Evolutionary conservation across 2,329 filamentous ascomycete genomes (phyloP), one percentile per base, ranked within the genome.

Genomic region (Bisporella sp.): DNA sequence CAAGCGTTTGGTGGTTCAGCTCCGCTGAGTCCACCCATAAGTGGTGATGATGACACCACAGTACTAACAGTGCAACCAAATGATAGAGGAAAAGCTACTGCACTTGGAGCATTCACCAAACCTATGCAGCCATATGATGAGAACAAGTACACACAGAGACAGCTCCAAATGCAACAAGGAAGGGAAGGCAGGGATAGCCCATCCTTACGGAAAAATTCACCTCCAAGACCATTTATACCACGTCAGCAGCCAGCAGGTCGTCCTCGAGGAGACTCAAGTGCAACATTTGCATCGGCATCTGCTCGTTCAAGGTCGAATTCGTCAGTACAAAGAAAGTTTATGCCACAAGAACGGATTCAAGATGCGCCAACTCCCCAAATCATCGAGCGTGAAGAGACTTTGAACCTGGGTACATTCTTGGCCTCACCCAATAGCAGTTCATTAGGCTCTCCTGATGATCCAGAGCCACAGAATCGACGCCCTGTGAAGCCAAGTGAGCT

Each of bases 81-180:
- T 55, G 91, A 96, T 59, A 74, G 81, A 44, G 89, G 87, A 47
- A 95, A 93, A 64, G 87, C 88, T 5, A 95, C 89, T 0, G 86
- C 88, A 1, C 73, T 83, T 68, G 81, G 82, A 31, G 72, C 81
- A 0, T 85, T 85, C 66, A 85, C 85, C 57, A 89, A 89, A 63
- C 87, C 90, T 1, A 70, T 73, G 2, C 79, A 85, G 46, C 79
- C 82, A 6, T 96, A 93, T 59, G 89, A 95, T 61, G 91, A 96
- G 62, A 81, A 85, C 21, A 87, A 89, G 62, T 96, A 89, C 61
- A 79, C 87, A 5, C 85, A 95, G 63, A 81, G 89, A 42, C 87
- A 95, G 62, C 72, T 87, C 45, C 87, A 90, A 64, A 79, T 96
- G 65, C 87, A 92, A 56, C 80, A 87, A 61, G 87, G 84, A 31